Conservation (phyloP, 2,329 filamentous ascomycete genomes). For the Claviceps sp. region DNA sequence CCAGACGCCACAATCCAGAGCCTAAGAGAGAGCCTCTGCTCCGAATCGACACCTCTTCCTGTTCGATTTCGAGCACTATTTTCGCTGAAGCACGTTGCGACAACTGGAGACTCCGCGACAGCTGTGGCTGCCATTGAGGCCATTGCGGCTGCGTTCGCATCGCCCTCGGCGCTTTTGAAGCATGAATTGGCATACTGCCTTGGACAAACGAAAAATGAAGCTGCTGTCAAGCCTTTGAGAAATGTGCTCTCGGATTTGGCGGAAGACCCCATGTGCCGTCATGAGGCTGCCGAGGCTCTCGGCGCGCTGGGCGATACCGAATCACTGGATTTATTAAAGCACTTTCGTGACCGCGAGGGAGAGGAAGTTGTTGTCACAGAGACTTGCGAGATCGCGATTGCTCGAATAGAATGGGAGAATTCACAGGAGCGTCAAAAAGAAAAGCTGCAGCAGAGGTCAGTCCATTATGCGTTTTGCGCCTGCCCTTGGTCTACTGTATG, state of each 20-base stretch:
- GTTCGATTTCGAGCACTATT: slow-evolving; percentile 93
- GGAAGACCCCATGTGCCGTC: slow-evolving; percentile 92
- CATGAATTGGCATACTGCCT: slow-evolving; percentile 96
- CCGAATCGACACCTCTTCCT: slow-evolving; percentile 70
- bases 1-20: slow-evolving; percentile 36
- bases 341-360: slow-evolving; percentile 58
- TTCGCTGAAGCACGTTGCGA: slow-evolving; percentile 88
- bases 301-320: slow-evolving; percentile 68
- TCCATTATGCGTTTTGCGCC: slow-evolving; percentile 2
- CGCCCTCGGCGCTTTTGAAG: slow-evolving; percentile 81
- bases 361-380: slow-evolving; percentile 78
- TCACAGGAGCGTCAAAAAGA: slow-evolving; percentile 58
- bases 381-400: slow-evolving; percentile 94
- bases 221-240: slow-evolving; percentile 59
- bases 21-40: slow-evolving; percentile 63
- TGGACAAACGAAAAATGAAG: slow-evolving; percentile 71
- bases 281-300: slow-evolving; percentile 91
- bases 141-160: slow-evolving; percentile 76
- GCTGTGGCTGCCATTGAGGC: slow-evolving; percentile 50
- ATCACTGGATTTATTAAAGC: slow-evolving; percentile 60
- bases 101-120: slow-evolving; percentile 47
- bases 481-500: background rate
- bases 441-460: slow-evolving; percentile 68
- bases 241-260: slow-evolving; percentile 59
- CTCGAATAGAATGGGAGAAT: slow-evolving; percentile 86